phyloP scores from a whole-genome alignment of 371 early-diverging fungal species.

The Actinomortierella wolfii region DNA sequence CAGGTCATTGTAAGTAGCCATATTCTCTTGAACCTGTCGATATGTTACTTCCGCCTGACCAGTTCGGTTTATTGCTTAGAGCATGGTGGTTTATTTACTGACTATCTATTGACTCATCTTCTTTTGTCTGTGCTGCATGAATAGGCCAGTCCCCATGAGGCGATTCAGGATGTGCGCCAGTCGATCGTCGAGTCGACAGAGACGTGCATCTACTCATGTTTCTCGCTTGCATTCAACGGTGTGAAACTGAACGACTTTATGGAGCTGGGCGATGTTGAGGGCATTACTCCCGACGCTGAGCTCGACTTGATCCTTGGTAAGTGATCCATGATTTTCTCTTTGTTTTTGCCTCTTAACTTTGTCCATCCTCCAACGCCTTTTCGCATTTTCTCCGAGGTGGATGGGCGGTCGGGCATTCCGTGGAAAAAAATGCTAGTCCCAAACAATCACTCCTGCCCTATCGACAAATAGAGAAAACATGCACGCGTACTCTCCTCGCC shows the following conservation, averaged over 20 bases:
- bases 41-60: not conserved
- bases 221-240: conserved; percentile 79
- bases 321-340: not conserved
- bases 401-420: no score
- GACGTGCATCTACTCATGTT: conserved; percentile 88
- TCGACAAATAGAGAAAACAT: no score
- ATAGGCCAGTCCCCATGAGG: conserved; percentile 74
- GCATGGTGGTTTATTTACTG: not conserved
- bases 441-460: no score
- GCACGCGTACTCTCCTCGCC: no score
- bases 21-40: not conserved
- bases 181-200: conserved; percentile 86
- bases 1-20: conserved; percentile 55
- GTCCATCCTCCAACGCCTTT: no score
- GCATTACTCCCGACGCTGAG: conserved; percentile 67
- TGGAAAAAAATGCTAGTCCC: no score
- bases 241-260: conserved; percentile 70
- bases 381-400: no score
- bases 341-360: conserved; percentile 7
- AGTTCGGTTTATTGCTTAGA: not conserved
- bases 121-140: not conserved
- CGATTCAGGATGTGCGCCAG: conserved; percentile 87
- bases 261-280: conserved; percentile 79
- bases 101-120: not conserved
- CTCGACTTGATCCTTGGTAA: conserved; percentile 78